Percentiles rank a stretch among this genome's conserved stretches.
Conservation (phyloP, 495 filamentous ascomycete species). For the Hyaloscypha variabilis region DNA sequence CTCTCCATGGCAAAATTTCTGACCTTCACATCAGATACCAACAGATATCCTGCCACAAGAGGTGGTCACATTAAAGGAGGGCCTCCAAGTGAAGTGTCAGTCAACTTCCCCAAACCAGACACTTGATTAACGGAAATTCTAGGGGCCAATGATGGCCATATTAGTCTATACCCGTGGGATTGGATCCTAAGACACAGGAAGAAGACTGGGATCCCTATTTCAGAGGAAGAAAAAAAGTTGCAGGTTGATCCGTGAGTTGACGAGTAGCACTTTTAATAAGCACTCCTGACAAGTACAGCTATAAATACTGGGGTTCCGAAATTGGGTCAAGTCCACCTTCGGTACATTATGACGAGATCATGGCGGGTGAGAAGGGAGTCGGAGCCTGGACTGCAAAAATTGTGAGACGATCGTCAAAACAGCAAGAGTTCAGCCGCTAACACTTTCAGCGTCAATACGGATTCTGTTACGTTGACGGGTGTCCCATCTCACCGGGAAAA, state of each 20-base stretch:
- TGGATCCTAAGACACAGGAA: slow-evolving; percentile 49
- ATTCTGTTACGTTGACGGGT: slow-evolving; percentile 44
- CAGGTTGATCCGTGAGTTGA: neutral
- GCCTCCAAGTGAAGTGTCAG: slow-evolving; percentile 31
- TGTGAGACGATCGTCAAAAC: slow-evolving; percentile 43
- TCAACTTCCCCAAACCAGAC: neutral
- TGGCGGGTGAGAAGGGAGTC: slow-evolving; percentile 56
- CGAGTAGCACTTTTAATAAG: neutral
- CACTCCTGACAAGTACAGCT: neutral
- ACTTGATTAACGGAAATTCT: slow-evolving; percentile 12
- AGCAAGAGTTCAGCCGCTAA: slow-evolving; percentile 22
- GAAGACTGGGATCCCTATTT: slow-evolving; percentile 27
- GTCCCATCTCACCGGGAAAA: slow-evolving; percentile 65
- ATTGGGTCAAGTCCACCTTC: slow-evolving; percentile 48
- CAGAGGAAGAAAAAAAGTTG: slow-evolving; percentile 17
- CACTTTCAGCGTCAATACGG: slow-evolving; percentile 37
- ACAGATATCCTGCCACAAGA: slow-evolving; percentile 44
- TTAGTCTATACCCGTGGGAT: slow-evolving; percentile 53
- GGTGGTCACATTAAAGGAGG: slow-evolving; percentile 20
- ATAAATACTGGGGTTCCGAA: slow-evolving; percentile 38
- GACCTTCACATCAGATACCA: slow-evolving; percentile 50
- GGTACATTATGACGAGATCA: slow-evolving; percentile 61
- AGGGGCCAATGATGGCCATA: slow-evolving; percentile 61
- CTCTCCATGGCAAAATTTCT: neutral
- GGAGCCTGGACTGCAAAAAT: slow-evolving; percentile 61